Evolutionary conservation across 129 eudicot genomes (phyloP), one percentile per base, ranked within the genome.

Genomic region (Arctium lappa): DNA sequence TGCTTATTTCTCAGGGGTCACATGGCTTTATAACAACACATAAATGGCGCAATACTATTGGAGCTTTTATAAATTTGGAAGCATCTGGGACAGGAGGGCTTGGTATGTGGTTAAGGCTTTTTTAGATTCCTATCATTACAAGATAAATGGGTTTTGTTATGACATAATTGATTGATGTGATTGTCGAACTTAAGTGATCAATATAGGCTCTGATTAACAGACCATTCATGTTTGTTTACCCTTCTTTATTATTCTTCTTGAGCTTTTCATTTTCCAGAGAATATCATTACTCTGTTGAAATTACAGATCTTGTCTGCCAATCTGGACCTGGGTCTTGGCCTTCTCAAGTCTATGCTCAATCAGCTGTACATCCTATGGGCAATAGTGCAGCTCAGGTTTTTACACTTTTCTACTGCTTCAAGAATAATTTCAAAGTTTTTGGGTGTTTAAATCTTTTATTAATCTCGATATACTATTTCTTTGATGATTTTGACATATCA

Each of bases 301-400:
- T 70, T 42, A 72, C 97, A 95, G 98, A 96, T 90, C 48, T 91
- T 71, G 97, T 96, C 39, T 91, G 97, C 89, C 99, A 93, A 89
- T 96, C 99, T 84, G 99, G 98, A 80, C 98, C 98, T 73, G 99
- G 99, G 56, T 77, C 94, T 82, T 96, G 98, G 99, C 95, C 99
- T 82, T 91, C 98, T 69, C 82, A 44, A 80, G 89, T 93, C 42
- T 96, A 96, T 88, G 93, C 98, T 75, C 87, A 96, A 76, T 91
- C 99, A 77, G 97, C 99, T 81, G 27, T 96, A 66, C 86, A 87
- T 90, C 99, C 99, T 72, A 96, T 96, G 98, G 98, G 91, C 79
- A 92, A 89, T 79, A 96, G 99, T 84, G 97, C 96, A 32, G 97
- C 97, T 79, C 98, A 96, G 99, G 99, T 96, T 91, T 83, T 82